Percentiles rank a stretch among this genome's conserved stretches.
These are phyloP conservation scores for Aspergillus thermomutatus DNA, from an alignment of 2,329 filamentous ascomycete species.

Conservation along the genomic window DNA sequence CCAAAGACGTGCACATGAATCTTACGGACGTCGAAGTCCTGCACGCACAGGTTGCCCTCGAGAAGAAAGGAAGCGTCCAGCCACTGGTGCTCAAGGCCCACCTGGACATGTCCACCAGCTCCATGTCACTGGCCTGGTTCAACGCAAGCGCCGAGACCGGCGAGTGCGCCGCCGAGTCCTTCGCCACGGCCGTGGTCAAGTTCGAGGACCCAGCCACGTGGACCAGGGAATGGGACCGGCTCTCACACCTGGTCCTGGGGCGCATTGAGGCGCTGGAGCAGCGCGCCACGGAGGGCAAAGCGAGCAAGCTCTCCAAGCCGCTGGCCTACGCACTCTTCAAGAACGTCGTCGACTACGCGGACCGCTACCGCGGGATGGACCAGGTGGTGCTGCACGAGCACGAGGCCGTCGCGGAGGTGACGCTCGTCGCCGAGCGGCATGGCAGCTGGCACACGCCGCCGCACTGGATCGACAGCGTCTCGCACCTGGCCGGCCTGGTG, in stretches of 20 bases:
- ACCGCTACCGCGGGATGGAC: slow-evolving; percentile 31
- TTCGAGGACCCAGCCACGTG: slow-evolving; percentile 11
- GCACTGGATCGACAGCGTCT: slow-evolving; percentile 38
- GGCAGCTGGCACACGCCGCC: slow-evolving; percentile 33
- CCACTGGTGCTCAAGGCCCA: no score
- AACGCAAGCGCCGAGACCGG: no score
- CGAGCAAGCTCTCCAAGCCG: slow-evolving; percentile 23
- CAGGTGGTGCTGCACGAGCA: slow-evolving; percentile 25
- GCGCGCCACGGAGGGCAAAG: slow-evolving; percentile 21
- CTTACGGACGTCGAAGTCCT: slow-evolving; percentile 42
- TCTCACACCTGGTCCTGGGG: slow-evolving; percentile 17
- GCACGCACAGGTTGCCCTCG: slow-evolving; percentile 53
- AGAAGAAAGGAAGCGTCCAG: not conserved
- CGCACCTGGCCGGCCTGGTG: slow-evolving; percentile 34
- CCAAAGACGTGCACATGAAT: slow-evolving; percentile 29
- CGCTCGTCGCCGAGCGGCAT: slow-evolving; percentile 17
- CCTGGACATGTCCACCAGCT: no score
- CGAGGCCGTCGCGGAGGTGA: slow-evolving; percentile 30
- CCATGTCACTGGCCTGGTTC: no score
- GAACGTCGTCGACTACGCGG: slow-evolving; percentile 25
- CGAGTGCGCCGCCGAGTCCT: not conserved
- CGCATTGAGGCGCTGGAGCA: slow-evolving; percentile 21
- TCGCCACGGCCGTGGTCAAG: slow-evolving; percentile 6
- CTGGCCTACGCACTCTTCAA: slow-evolving; percentile 36
- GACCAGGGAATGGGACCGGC: slow-evolving; percentile 15